These are phyloP conservation scores for Euphorbia pulcherrima DNA, from an alignment of 345 rosid species.

Conservation along the genomic window DNA sequence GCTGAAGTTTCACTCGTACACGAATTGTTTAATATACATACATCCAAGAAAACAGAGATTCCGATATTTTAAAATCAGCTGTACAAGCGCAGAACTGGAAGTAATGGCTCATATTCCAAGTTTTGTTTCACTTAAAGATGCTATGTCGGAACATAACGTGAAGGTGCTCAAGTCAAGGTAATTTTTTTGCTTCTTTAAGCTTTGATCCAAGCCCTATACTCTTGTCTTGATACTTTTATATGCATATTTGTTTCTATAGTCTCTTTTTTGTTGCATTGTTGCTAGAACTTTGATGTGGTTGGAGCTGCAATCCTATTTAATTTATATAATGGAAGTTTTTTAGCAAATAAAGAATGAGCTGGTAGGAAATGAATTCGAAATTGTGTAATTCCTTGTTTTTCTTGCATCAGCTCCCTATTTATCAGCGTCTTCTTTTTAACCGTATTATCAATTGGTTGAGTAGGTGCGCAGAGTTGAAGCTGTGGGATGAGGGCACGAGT, in stretches of 20 bases:
- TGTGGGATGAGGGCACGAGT: neutral
- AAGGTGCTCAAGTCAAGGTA: neutral
- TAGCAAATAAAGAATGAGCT: no score
- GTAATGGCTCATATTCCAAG: neutral
- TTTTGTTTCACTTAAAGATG: neutral
- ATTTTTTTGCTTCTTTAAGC: neutral
- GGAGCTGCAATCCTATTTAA: neutral
- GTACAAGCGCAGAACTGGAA: neutral
- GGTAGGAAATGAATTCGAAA: no score
- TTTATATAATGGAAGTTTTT: no score
- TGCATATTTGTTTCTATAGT: no score
- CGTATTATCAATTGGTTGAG: neutral
- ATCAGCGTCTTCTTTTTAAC: neutral
- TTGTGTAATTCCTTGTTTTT: no score
- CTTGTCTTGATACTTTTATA: neutral
- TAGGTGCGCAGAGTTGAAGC: neutral
- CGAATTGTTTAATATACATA: no score
- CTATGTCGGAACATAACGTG: neutral
- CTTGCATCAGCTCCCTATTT: neutral
- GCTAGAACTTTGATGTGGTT: neutral
- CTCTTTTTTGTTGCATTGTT: neutral
- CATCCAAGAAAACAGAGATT: neutral
- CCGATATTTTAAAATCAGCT: neutral
- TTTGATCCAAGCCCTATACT: no score
- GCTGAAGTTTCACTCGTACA: neutral